A percentile compares a stretch with the other conserved stretches of the same genome.
Conservation (phyloP, 768 basidiomycete genomes). For the Boletus subparvulus region DNA sequence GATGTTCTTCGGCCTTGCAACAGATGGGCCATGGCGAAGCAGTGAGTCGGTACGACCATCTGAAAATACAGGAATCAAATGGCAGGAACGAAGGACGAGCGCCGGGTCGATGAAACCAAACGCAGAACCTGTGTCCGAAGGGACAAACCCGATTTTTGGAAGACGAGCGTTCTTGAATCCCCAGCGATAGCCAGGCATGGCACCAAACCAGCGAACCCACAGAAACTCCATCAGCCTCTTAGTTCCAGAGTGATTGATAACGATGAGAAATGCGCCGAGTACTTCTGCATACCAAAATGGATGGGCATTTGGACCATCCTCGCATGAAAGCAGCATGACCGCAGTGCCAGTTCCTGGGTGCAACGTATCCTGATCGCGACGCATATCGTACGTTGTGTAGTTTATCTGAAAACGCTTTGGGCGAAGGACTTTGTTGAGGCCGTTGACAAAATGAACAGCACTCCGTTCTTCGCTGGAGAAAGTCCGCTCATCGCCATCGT, state of each 20-base stretch:
- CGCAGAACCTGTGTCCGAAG: constrained; percentile 15
- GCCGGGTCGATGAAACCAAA: constrained; percentile 39
- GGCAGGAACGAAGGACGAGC: constrained; percentile 24
- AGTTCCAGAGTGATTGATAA: background rate
- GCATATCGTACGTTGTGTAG: constrained; percentile 19
- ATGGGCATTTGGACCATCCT: constrained; percentile 10
- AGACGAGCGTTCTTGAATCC: constrained; percentile 20
- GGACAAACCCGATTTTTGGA: constrained; percentile 33
- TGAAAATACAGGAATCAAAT: constrained; percentile 33
- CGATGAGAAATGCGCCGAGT: constrained; percentile 15
- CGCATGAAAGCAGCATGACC: constrained; percentile 20
- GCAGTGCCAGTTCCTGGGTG: constrained; percentile 11
- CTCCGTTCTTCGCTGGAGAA: background rate
- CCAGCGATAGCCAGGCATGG: constrained; percentile 16
- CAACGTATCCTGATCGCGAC: constrained; percentile 7
- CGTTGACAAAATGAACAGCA: background rate
- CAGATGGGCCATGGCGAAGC: background rate
- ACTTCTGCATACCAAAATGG: constrained; percentile 26
- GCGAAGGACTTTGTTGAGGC: background rate
- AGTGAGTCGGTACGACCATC: constrained; percentile 17
- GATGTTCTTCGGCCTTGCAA: no score
- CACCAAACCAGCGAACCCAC: constrained; percentile 42
- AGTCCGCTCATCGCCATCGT: background rate
- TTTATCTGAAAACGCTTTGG: background rate
- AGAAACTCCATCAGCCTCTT: constrained; percentile 28